These are phyloP conservation scores for Lipomyces sp. DNA, from an alignment of 805 yeast species.

Conservation along the genomic window DNA sequence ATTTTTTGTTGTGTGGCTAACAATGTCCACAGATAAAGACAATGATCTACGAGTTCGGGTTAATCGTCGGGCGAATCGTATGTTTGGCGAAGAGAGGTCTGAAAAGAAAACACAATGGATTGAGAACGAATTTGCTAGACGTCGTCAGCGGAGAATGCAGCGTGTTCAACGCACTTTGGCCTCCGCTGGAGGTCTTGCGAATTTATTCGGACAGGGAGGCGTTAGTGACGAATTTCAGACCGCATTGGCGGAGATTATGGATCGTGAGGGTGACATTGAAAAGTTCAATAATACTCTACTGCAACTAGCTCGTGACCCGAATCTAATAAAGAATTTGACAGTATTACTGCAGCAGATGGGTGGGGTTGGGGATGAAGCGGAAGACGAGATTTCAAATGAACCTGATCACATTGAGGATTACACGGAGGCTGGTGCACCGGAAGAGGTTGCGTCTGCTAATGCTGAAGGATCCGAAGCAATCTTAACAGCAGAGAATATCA, in stretches of 20 bases:
- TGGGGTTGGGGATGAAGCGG: conserved; percentile 16
- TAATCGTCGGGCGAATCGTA: conserved; percentile 66
- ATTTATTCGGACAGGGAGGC: conserved; percentile 29
- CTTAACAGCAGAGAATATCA: neutral
- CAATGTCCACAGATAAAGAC: conserved; percentile 58
- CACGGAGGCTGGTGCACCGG: neutral
- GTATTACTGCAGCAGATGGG: conserved; percentile 36
- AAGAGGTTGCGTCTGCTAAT: neutral
- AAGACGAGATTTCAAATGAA: neutral
- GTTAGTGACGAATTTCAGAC: conserved; percentile 40
- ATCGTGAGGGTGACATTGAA: conserved; percentile 37
- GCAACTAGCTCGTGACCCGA: conserved; percentile 41
- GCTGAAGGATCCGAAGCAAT: neutral
- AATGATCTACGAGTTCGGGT: conserved; percentile 83
- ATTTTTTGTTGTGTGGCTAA: neutral
- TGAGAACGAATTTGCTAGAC: conserved; percentile 67
- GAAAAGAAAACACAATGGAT: conserved; percentile 68
- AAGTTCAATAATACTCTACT: conserved; percentile 40
- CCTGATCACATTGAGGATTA: neutral
- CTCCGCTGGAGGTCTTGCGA: conserved; percentile 11
- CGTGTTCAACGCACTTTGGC: conserved; percentile 43
- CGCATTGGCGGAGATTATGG: conserved; percentile 38
- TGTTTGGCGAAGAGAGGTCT: conserved; percentile 67
- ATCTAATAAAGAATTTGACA: conserved; percentile 38
- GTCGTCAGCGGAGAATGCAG: conserved; percentile 64